Percentiles rank a stretch among this genome's conserved stretches.
Conservation (phyloP, 805 yeast species). For the Lachancea mirantina region DNA sequence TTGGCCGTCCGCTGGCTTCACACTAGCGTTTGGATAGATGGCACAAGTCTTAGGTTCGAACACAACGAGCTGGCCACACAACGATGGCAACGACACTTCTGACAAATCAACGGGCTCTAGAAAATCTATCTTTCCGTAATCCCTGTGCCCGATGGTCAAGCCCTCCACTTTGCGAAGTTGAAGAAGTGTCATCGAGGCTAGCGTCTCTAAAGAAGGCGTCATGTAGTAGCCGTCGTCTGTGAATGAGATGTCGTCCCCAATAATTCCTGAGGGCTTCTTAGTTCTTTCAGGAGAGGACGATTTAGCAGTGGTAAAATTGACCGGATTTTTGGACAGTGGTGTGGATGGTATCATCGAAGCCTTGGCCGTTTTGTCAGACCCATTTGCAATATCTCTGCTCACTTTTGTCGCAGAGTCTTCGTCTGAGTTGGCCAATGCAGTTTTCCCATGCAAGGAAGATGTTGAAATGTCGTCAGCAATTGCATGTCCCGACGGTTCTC, state of each 20-base stretch:
- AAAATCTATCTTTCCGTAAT: constrained; percentile 70
- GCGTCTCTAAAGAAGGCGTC: constrained; percentile 63
- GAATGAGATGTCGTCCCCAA: constrained; percentile 37
- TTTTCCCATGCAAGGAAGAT: no score
- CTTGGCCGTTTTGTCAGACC: no score
- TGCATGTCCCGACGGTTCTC: no score
- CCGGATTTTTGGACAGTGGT: constrained; percentile 6
- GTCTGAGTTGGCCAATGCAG: background rate
- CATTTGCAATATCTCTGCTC: background rate
- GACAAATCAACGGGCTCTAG: constrained; percentile 79
- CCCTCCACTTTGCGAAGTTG: constrained; percentile 57
- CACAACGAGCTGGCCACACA: constrained; percentile 58
- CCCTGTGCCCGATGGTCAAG: constrained; percentile 69
- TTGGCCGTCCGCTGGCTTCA: constrained; percentile 61
- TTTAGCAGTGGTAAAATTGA: background rate
- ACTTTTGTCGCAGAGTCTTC: background rate
- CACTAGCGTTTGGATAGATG: constrained; percentile 61
- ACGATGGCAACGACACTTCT: constrained; percentile 49
- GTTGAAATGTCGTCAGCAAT: no score
- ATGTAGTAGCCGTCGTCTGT: constrained; percentile 82
- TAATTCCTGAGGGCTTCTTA: constrained; percentile 16
- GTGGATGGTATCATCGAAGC: constrained; percentile 9
- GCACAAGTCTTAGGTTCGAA: constrained; percentile 55
- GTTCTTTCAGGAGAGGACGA: constrained; percentile 1
- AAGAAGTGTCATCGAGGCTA: constrained; percentile 50